These are phyloP conservation scores for Cryptomeria japonica DNA, from an alignment of 75 land plant genomes.

Conservation along the genomic window DNA sequence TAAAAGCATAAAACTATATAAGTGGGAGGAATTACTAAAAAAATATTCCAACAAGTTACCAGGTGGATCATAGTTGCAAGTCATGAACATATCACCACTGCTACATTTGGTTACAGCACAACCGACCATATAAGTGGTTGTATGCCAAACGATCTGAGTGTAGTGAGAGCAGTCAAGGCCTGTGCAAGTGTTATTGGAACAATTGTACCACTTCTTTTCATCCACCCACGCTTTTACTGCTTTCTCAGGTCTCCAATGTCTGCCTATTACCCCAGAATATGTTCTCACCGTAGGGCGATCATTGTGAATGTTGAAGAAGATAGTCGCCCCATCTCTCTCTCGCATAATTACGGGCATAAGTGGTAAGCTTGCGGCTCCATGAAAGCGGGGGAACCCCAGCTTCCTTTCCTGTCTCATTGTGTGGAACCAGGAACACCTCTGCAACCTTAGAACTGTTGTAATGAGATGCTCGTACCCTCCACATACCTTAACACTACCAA, in stretches of 20 bases:
- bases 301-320: conserved; percentile 38
- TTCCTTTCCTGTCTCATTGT: conserved; percentile 19
- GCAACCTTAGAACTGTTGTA: neutral
- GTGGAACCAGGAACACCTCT: conserved; percentile 10
- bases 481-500: neutral
- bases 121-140: conserved; percentile 32
- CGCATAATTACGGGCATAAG: conserved; percentile 17
- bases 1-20: too few species aligned
- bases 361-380: conserved; percentile 20
- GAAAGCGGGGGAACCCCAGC: conserved; percentile 27
- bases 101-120: conserved; percentile 43
- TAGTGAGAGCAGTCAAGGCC: conserved; percentile 47
- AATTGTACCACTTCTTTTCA: conserved; percentile 41
- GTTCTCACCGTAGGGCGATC: conserved; percentile 54
- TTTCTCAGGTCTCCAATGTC: conserved; percentile 15
- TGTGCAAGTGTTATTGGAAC: conserved; percentile 38
- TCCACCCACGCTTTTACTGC: conserved; percentile 48
- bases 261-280: conserved; percentile 36
- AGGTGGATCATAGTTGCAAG: conserved; percentile 62
- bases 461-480: conserved; percentile 15
- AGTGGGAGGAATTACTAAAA: too few species aligned
- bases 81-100: conserved; percentile 35
- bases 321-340: conserved; percentile 11
- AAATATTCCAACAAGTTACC: too few species aligned
- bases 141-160: conserved; percentile 60